A percentile compares a stretch with the other conserved stretches of the same genome.
phyloP scores from a whole-genome alignment of 2,329 filamentous ascomycete genomes.

The Zarea fungicola region DNA sequence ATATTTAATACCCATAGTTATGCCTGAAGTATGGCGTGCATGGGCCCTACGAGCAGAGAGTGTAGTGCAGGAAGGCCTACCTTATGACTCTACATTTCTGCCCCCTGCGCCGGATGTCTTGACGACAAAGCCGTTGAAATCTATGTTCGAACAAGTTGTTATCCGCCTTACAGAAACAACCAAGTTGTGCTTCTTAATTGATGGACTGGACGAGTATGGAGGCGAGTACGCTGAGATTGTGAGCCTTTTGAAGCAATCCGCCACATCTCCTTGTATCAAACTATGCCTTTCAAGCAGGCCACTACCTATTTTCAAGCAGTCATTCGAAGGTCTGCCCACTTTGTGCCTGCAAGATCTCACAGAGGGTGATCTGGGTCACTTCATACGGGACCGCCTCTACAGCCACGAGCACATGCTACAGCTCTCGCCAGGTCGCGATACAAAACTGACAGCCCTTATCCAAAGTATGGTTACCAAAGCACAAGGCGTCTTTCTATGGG shows the following conservation, averaged over 20 bases:
- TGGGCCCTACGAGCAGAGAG: neutral
- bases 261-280: conserved; percentile 17
- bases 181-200: conserved; percentile 16
- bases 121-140: neutral
- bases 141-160: neutral
- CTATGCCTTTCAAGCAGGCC: conserved; percentile 25
- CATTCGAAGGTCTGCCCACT: conserved; percentile 9
- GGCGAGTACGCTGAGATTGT: conserved; percentile 10
- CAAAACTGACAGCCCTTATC: neutral
- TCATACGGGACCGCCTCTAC: conserved; percentile 1
- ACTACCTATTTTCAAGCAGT: conserved; percentile 13
- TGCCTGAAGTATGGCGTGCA: conserved; percentile 5
- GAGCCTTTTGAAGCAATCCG: neutral
- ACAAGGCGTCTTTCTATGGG: conserved; percentile 21
- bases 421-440: neutral
- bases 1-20: conserved; percentile 15
- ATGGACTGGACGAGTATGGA: conserved; percentile 18
- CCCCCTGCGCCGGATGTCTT: neutral
- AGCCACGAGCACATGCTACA: conserved; percentile 1
- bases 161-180: neutral
- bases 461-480: conserved; percentile 8
- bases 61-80: neutral
- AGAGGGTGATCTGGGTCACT: conserved; percentile 1
- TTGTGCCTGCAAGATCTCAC: conserved; percentile 5
- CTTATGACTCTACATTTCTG: neutral